Conservation (phyloP, 2,329 filamentous ascomycete species). For the Fusarium ramigenum region DNA sequence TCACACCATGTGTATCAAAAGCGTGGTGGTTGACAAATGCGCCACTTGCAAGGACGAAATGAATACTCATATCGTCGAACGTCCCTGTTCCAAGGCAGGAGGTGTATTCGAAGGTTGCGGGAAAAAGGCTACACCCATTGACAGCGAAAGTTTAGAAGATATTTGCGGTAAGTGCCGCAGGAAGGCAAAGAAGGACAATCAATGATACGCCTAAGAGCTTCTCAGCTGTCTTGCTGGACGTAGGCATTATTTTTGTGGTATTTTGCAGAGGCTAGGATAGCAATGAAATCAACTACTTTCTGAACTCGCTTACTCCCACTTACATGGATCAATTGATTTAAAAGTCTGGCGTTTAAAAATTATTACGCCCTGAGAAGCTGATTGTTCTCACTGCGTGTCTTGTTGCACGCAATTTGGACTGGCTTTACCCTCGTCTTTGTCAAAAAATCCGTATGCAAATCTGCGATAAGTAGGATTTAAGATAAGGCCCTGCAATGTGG, state of each 20-base stretch:
- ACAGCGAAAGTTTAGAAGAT: not conserved
- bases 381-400: fast-evolving
- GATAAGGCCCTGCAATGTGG: not conserved
- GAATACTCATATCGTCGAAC: not conserved
- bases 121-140: fast-evolving
- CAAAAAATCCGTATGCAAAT: not conserved
- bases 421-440: fast-evolving
- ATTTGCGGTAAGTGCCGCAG: not conserved
- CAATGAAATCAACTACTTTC: fast-evolving
- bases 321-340: fast-evolving
- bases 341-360: not conserved
- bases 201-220: fast-evolving
- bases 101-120: not conserved
- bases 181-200: not conserved
- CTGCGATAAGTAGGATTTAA: too few species aligned
- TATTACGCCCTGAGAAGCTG: fast-evolving
- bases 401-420: fast-evolving
- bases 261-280: not conserved
- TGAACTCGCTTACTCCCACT: fast-evolving
- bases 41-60: not conserved
- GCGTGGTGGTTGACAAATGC: not conserved
- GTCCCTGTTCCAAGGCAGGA: fast-evolving
- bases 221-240: fast-evolving
- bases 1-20: not conserved
- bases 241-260: fast-evolving